These are phyloP conservation scores for Gyrodon lividus DNA, from an alignment of 768 basidiomycete species.

Conservation along the genomic window DNA sequence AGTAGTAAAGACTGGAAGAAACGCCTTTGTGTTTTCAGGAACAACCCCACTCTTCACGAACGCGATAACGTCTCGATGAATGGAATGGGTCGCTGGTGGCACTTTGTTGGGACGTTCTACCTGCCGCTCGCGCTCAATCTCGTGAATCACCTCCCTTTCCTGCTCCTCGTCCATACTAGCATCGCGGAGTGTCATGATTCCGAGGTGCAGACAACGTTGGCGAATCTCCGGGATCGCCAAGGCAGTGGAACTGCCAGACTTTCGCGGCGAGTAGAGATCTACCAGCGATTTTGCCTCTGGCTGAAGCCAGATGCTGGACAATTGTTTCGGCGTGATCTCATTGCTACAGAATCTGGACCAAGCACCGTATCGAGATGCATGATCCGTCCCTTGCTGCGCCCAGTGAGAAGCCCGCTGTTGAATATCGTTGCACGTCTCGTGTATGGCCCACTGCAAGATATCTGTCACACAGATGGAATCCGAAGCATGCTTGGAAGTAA, in stretches of 20 bases:
- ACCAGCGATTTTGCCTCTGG: conserved; percentile 39
- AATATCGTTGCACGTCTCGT: conserved; percentile 43
- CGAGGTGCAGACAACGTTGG: conserved; percentile 16
- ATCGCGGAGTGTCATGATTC: conserved; percentile 13
- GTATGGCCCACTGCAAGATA: conserved; percentile 45
- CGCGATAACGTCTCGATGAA: conserved; percentile 18
- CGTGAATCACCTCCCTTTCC: conserved; percentile 47
- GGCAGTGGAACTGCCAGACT: neutral
- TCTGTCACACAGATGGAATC: conserved; percentile 23
- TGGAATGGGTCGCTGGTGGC: conserved; percentile 18
- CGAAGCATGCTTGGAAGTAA: conserved; percentile 9
- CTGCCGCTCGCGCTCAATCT: conserved; percentile 43
- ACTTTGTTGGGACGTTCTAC: conserved; percentile 35
- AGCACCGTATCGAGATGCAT: conserved; percentile 11
- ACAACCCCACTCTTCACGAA: conserved; percentile 34
- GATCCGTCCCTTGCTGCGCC: conserved; percentile 38
- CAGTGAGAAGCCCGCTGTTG: conserved; percentile 40
- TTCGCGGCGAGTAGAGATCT: conserved; percentile 29
- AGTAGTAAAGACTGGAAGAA: conserved; percentile 17
- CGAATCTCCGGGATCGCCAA: conserved; percentile 8
- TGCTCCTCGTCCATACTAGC: conserved; percentile 45
- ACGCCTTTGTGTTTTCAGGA: conserved; percentile 11
- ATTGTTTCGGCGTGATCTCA: neutral
- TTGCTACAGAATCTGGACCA: conserved; percentile 15
- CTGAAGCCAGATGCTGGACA: conserved; percentile 36